Evolutionary conservation across 768 basidiomycete genomes (phyloP).

Genomic region (Leccinum disarticulatum): DNA sequence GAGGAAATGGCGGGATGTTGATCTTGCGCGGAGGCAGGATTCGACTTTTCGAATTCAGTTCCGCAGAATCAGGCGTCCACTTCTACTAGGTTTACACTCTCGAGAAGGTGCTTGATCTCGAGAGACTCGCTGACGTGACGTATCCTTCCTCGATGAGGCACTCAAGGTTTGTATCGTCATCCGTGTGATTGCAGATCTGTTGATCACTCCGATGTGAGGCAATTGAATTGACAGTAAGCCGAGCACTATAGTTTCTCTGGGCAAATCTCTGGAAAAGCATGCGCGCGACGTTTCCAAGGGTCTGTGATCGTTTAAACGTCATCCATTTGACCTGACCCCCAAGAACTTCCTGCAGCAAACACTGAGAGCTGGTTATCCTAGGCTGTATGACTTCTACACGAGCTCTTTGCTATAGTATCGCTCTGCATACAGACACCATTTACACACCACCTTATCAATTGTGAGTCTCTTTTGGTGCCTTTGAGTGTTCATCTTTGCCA

Average conservation of each 20-base stretch:
- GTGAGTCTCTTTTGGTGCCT: conserved; percentile 37
- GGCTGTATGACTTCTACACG: conserved; percentile 90
- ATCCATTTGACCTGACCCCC: conserved; percentile 40
- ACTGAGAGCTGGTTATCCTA: conserved; percentile 82
- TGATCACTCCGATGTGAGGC: conserved; percentile 42
- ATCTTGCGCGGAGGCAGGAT: conserved; percentile 72
- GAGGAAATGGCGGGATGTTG: conserved; percentile 74
- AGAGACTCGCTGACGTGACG: conserved; percentile 73
- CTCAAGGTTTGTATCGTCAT: conserved; percentile 64
- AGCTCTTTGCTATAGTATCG: conserved; percentile 90
- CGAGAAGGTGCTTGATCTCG: conserved; percentile 85
- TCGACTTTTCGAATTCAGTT: not conserved
- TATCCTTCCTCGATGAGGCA: conserved; percentile 85
- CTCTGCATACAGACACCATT: conserved; percentile 92
- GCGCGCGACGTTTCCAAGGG: conserved; percentile 79
- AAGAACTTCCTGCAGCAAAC: conserved; percentile 84
- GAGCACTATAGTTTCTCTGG: conserved; percentile 71
- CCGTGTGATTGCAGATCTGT: not conserved
- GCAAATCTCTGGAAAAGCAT: conserved; percentile 78
- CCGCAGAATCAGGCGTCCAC: not conserved
- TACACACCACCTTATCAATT: conserved; percentile 86
- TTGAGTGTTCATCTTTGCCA: not conserved
- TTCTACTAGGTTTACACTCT: conserved; percentile 79
- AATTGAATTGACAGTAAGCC: conserved; percentile 79
- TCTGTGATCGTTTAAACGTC: conserved; percentile 29